These are phyloP conservation scores for Diplodia seriata DNA, from an alignment of 2,329 filamentous ascomycete species.

Conservation along the genomic window DNA sequence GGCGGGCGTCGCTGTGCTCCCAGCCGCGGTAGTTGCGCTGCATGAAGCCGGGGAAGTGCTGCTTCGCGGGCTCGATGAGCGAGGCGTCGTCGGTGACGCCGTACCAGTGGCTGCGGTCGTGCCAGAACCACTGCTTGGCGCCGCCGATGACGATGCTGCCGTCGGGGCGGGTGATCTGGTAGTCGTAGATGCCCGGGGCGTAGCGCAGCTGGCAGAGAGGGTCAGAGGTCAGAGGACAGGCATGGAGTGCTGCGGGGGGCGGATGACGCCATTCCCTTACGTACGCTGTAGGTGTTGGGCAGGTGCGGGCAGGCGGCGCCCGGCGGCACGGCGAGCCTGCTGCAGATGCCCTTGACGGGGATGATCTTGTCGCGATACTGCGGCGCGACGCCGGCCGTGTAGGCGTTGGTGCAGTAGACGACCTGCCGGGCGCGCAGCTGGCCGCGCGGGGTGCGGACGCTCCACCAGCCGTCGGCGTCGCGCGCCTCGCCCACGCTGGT, in stretches of 20 bases:
- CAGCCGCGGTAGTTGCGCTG: slow-evolving; percentile 58
- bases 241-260: background rate
- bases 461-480: slow-evolving; percentile 25
- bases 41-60: slow-evolving; percentile 60
- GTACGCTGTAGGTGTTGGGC: slow-evolving; percentile 40
- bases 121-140: slow-evolving; percentile 46
- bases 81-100: slow-evolving; percentile 56
- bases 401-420: slow-evolving; percentile 42
- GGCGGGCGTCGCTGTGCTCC: slow-evolving; percentile 52
- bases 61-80: slow-evolving; percentile 50
- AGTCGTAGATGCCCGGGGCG: slow-evolving; percentile 40
- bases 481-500: slow-evolving; percentile 21
- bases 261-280: slow-evolving; percentile 16
- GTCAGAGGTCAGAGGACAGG: background rate
- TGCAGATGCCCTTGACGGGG: slow-evolving; percentile 44
- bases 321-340: slow-evolving; percentile 34
- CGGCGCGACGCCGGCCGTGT: slow-evolving; percentile 39
- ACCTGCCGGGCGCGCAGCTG: slow-evolving; percentile 36
- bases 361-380: slow-evolving; percentile 49
- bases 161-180: slow-evolving; percentile 55
- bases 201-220: slow-evolving; percentile 14
- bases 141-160: slow-evolving; percentile 57
- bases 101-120: slow-evolving; percentile 53
- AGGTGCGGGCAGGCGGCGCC: slow-evolving; percentile 36
- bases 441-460: slow-evolving; percentile 39